Evolutionary conservation across 495 filamentous ascomycete genomes (phyloP), one percentile per base, ranked within the genome.

Genomic region (Entonaema liquescens): DNA sequence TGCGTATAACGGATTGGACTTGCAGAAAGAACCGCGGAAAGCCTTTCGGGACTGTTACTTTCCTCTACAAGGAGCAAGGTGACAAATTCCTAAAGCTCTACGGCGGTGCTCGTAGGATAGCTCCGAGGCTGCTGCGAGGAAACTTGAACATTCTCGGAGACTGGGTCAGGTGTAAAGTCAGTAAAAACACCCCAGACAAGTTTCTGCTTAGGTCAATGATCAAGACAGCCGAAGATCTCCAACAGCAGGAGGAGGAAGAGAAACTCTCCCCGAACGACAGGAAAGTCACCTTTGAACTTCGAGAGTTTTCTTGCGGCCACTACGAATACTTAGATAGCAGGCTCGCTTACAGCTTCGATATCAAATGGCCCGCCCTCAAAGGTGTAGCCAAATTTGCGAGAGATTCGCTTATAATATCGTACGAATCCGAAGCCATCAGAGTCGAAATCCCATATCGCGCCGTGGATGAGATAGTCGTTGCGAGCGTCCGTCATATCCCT

Each of bases 341-440:
- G 1, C 73, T 89, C 15, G 71, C 76, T 12, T 89, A 88, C 60
- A 70, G 80, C 0, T 65, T 81, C 1, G 82, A 89, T 56, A 81
- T 84, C 28, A 60, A 74, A 28, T 80, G 81, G 69, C 21, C 1
- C 0, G 63, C 44, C 0, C 13, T 49, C 0, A n/a, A 11, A 7
- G 83, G 82, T 6, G 62, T 54, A 0, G 79, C 82, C 11, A 81
- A 79, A 50, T 89, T 90, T 70, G 79, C 79, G 19, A 77, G 74
- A 62, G 74, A 78, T 21, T 64, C 35, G 19, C 72, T 87, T 57
- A 65, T 82, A 44, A 72, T 88, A 29, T 74, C 8, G 38, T 57
- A 17, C 40, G 0, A 54, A 36, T 15, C 70, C 40, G 0, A 54
- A 36, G 11, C 70, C 44, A 31, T 62, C 62, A 26, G 63, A 65